Percentiles rank a stretch among this genome's conserved stretches.
Evolutionary conservation across 2,329 filamentous ascomycete species (phyloP).

Genomic region (Colletotrichum sublineola): DNA sequence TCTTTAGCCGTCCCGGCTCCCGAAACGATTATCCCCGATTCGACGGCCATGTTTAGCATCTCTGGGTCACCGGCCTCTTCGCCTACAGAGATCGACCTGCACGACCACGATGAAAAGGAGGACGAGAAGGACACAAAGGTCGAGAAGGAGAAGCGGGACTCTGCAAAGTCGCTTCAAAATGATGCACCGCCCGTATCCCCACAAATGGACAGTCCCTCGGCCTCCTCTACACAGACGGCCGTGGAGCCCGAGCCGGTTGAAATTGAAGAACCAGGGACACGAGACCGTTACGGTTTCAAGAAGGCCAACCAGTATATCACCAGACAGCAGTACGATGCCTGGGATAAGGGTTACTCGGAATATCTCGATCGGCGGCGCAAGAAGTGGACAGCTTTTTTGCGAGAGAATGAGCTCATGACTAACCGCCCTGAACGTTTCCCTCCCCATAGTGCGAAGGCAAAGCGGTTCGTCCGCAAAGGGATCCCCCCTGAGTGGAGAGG

Average conservation of each 20-base stretch:
- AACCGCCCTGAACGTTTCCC: conserved; percentile 83
- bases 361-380: conserved; percentile 80
- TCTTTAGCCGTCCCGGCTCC: conserved; percentile 41
- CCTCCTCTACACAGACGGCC: conserved; percentile 41
- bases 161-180: conserved; percentile 58
- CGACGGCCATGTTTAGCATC: conserved; percentile 54
- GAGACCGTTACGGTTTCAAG: conserved; percentile 93
- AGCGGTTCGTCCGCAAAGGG: conserved; percentile 91
- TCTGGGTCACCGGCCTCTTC: conserved; percentile 56
- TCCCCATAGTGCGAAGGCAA: conserved; percentile 83
- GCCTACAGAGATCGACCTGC: conserved; percentile 43
- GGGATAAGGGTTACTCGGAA: conserved; percentile 80
- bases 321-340: conserved; percentile 82
- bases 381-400: conserved; percentile 87
- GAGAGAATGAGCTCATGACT: conserved; percentile 80
- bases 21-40: conserved; percentile 49
- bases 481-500: conserved; percentile 95
- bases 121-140: conserved; percentile 42
- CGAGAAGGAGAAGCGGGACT: conserved; percentile 60
- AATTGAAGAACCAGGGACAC: conserved; percentile 63
- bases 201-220: conserved; percentile 28
- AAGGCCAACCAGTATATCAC: conserved; percentile 87
- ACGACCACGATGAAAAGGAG: conserved; percentile 45
- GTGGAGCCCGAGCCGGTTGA: conserved; percentile 50
- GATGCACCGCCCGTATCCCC: conserved; percentile 46